These are phyloP conservation scores for Bothriochloa decipiens DNA, from an alignment of 176 grass and related monocot genomes.

Conservation along the genomic window DNA sequence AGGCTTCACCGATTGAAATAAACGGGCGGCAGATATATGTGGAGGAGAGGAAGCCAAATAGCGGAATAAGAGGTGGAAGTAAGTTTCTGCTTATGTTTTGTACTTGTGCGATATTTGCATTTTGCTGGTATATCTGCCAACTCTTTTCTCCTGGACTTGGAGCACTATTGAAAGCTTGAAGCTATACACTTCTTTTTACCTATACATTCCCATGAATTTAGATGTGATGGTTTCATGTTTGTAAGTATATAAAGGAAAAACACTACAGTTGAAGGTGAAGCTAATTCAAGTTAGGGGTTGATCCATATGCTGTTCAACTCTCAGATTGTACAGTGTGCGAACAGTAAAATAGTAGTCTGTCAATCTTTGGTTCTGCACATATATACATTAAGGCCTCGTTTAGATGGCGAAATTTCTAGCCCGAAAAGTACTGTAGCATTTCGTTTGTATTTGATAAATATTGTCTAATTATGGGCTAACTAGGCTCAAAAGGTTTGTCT, in stretches of 20 bases:
- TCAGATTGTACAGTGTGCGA: not conserved
- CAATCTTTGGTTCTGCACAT: not conserved
- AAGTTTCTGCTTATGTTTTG: slow-evolving; percentile 26
- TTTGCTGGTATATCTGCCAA: not conserved
- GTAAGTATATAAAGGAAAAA: not conserved
- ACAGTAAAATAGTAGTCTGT: not conserved
- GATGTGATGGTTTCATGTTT: not conserved
- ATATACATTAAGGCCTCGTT: too few relatives aligned
- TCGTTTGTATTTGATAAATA: too few relatives aligned
- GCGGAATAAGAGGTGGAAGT: slow-evolving; percentile 81
- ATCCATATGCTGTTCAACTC: not conserved
- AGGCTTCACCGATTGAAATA: slow-evolving; percentile 84
- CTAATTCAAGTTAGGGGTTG: not conserved
- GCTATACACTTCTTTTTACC: not conserved
- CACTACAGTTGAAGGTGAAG: not conserved
- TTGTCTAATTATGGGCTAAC: too few relatives aligned
- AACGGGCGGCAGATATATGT: slow-evolving; percentile 89
- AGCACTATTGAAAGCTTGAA: not conserved
- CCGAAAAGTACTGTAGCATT: too few relatives aligned
- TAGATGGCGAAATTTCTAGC: too few relatives aligned
- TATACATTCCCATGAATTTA: not conserved
- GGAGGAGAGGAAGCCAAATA: slow-evolving; percentile 85
- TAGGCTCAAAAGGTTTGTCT: too few relatives aligned
- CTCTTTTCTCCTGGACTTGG: not conserved
- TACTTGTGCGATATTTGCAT: not conserved